A percentile compares a stretch with the other conserved stretches of the same genome.
These are phyloP conservation scores for Aspergillus phoenicis DNA, from an alignment of 2,329 filamentous ascomycete genomes.

Conservation along the genomic window DNA sequence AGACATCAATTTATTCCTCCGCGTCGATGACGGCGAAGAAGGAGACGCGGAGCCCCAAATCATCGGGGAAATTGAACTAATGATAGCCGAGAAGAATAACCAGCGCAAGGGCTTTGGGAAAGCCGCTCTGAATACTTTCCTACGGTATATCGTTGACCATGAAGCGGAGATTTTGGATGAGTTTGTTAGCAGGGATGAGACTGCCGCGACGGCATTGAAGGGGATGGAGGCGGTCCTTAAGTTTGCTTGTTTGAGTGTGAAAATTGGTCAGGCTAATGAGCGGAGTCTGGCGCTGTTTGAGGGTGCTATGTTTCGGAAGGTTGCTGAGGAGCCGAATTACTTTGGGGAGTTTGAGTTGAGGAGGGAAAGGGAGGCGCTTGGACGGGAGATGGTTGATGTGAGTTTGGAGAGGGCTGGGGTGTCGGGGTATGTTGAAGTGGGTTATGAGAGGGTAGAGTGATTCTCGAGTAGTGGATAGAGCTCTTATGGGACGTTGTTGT, in stretches of 20 bases:
- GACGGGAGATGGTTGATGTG: slow-evolving; percentile 26
- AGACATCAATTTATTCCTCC: slow-evolving; percentile 81
- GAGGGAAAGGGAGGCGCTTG: slow-evolving; percentile 36
- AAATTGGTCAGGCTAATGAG: slow-evolving; percentile 61
- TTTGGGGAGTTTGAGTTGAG: slow-evolving; percentile 69
- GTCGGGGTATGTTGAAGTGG: slow-evolving; percentile 41
- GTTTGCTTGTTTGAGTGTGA: slow-evolving; percentile 58
- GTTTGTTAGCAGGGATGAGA: slow-evolving; percentile 42
- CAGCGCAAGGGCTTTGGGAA: slow-evolving; percentile 67
- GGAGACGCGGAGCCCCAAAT: slow-evolving; percentile 36
- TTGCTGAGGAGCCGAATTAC: slow-evolving; percentile 58
- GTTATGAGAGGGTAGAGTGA: slow-evolving; percentile 32
- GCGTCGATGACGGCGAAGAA: slow-evolving; percentile 57
- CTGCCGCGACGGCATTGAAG: slow-evolving; percentile 14
- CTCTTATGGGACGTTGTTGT: not conserved
- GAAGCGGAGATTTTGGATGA: slow-evolving; percentile 59
- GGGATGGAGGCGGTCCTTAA: slow-evolving; percentile 8
- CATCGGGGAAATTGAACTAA: slow-evolving; percentile 79
- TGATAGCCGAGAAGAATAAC: slow-evolving; percentile 68
- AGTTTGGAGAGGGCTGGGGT: slow-evolving; percentile 37
- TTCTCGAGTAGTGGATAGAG: too few species aligned
- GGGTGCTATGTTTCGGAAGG: slow-evolving; percentile 58
- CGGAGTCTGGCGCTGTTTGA: slow-evolving; percentile 64
- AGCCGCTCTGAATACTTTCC: slow-evolving; percentile 66
- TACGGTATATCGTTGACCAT: slow-evolving; percentile 67